These are phyloP conservation scores for Apiotrichum domesticum DNA, from an alignment of 1,284 basidiomycete genomes.

Conservation along the genomic window DNA sequence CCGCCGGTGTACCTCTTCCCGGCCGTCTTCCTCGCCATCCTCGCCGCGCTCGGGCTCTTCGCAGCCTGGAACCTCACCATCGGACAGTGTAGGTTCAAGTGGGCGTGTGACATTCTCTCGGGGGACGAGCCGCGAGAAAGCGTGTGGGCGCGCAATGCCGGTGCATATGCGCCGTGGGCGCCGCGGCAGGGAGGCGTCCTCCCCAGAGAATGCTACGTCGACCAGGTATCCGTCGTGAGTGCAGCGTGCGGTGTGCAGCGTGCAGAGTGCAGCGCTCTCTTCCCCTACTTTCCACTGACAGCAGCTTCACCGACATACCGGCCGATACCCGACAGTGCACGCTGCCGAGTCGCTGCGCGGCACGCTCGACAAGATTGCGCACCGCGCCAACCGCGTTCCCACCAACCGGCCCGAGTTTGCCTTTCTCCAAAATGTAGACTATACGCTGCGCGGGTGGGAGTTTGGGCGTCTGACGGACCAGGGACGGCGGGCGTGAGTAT, in stretches of 20 bases:
- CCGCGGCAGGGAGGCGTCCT: conserved; percentile 20
- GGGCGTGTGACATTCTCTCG: conserved; percentile 27
- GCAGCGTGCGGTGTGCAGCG: neutral
- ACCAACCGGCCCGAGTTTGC: conserved; percentile 50
- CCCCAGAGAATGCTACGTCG: conserved; percentile 36
- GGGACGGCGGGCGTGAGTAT: conserved; percentile 64
- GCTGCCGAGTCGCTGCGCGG: conserved; percentile 51
- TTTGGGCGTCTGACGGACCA: conserved; percentile 59
- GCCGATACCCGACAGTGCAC: conserved; percentile 64
- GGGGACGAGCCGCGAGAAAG: conserved; percentile 20
- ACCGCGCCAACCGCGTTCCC: conserved; percentile 42
- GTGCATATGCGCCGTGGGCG: conserved; percentile 34
- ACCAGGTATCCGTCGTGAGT: conserved; percentile 42
- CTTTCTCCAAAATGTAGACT: conserved; percentile 61
- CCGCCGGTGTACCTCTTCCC: conserved; percentile 73
- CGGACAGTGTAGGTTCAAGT: conserved; percentile 28
- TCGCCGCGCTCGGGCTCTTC: conserved; percentile 64
- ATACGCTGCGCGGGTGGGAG: conserved; percentile 53
- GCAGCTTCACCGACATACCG: conserved; percentile 78
- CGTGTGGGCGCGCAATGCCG: conserved; percentile 31
- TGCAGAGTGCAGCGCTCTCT: too few relatives aligned
- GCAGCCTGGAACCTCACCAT: conserved; percentile 60
- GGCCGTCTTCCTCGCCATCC: conserved; percentile 69
- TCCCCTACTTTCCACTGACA: neutral
- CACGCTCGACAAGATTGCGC: conserved; percentile 46